These are phyloP conservation scores for Wickerhamomyces alni DNA, from an alignment of 805 yeast genomes.

Conservation along the genomic window DNA sequence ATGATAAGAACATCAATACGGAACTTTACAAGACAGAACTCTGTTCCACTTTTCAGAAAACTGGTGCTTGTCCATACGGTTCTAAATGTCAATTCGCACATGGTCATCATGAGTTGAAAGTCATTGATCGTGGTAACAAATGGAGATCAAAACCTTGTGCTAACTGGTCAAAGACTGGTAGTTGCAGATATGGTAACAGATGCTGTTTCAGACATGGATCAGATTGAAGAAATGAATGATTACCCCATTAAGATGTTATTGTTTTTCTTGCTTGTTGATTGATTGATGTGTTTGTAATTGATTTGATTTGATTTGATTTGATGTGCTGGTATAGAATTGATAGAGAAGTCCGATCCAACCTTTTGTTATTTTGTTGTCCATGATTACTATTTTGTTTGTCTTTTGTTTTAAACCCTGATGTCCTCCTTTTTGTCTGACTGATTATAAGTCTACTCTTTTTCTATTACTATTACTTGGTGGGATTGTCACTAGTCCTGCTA, in stretches of 20 bases:
- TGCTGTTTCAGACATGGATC: constrained; percentile 84
- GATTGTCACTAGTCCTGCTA: background rate
- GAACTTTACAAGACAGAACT: constrained; percentile 86
- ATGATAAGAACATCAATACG: constrained; percentile 36
- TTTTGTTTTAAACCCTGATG: no score
- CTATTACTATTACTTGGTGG: background rate
- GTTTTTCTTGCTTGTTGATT: background rate
- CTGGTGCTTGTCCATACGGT: constrained; percentile 80
- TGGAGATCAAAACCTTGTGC: constrained; percentile 91
- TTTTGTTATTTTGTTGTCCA: no score
- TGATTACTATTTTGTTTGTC: background rate
- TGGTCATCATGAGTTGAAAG: constrained; percentile 71
- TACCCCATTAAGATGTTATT: no score
- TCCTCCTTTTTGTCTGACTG: no score
- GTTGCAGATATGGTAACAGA: constrained; percentile 83
- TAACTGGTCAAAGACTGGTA: constrained; percentile 78
- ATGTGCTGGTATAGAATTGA: constrained; percentile 1
- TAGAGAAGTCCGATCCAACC: no score
- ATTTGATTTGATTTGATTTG: background rate
- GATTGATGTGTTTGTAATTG: background rate
- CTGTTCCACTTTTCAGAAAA: constrained; percentile 69
- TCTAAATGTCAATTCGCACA: constrained; percentile 93
- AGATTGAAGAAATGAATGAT: background rate
- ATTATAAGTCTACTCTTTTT: no score
- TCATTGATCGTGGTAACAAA: constrained; percentile 67